These are phyloP conservation scores for Botryosphaeria dothidea DNA, from an alignment of 2,329 filamentous ascomycete species.

Conservation along the genomic window DNA sequence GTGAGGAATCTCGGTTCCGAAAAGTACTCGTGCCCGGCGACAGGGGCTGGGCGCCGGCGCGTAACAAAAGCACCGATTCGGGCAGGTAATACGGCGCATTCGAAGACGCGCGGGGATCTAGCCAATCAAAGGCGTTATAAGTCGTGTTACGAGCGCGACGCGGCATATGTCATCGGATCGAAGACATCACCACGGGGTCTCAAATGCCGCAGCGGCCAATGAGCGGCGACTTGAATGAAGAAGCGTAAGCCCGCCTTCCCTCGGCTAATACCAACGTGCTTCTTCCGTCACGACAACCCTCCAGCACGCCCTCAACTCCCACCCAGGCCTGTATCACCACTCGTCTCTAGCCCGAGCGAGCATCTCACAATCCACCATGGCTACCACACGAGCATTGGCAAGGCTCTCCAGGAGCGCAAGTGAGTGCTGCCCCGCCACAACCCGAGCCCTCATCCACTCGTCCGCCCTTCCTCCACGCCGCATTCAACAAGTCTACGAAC, in stretches of 20 bases:
- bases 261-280: constrained; percentile 9
- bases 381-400: constrained; percentile 38
- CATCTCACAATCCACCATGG: constrained; percentile 28
- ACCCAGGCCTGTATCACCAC: neutral
- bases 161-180: neutral
- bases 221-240: neutral
- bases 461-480: neutral
- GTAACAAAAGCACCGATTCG: neutral
- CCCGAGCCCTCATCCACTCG: constrained; percentile 4
- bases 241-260: constrained; percentile 15
- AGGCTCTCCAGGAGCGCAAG: constrained; percentile 40
- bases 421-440: constrained; percentile 25
- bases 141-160: neutral
- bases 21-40: constrained; percentile 16
- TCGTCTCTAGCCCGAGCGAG: constrained; percentile 5
- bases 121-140: neutral
- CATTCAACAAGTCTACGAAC: neutral
- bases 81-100: neutral
- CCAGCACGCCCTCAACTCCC: neutral
- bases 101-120: neutral
- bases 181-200: neutral
- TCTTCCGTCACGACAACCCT: constrained; percentile 9
- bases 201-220: constrained; percentile 10
- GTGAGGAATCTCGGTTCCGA: constrained; percentile 10
- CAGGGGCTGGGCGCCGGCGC: neutral